These are phyloP conservation scores for Dipteronia sinensis DNA, from an alignment of 345 rosid species.

Conservation along the genomic window DNA sequence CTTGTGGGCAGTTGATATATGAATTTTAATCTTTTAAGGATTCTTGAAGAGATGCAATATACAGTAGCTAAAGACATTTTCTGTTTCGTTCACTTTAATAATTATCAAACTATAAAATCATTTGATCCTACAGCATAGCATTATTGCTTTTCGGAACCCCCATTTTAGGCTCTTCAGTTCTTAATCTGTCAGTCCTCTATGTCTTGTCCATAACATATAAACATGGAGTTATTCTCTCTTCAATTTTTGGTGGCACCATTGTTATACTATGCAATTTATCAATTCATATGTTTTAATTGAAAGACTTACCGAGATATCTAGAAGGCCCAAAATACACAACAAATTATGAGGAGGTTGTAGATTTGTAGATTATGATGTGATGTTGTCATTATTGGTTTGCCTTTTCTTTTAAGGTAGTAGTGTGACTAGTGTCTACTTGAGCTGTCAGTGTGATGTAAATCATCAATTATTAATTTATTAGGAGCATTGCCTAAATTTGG, in stretches of 20 bases:
- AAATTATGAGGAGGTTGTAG: neutral
- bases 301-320: neutral
- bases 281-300: neutral
- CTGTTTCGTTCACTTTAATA: conserved; percentile 24
- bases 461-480: neutral
- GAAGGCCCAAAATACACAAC: neutral
- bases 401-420: neutral
- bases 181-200: neutral
- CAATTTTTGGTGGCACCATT: neutral
- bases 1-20: conserved; percentile 20
- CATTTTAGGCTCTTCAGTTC: neutral
- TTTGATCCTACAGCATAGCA: neutral
- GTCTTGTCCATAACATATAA: neutral
- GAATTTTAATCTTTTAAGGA: conserved; percentile 29
- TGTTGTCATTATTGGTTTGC: neutral
- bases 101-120: conserved; percentile 14
- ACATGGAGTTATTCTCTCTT: neutral
- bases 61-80: conserved; percentile 24
- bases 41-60: conserved; percentile 24
- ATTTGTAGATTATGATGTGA: neutral
- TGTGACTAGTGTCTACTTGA: neutral
- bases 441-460: neutral
- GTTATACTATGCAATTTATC: neutral
- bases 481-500: neutral
- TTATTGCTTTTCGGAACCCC: conserved; percentile 5